A percentile compares a stretch with the other conserved stretches of the same genome.
phyloP scores from a whole-genome alignment of 139 green algal species.

The Chlamydomonas sp. region DNA sequence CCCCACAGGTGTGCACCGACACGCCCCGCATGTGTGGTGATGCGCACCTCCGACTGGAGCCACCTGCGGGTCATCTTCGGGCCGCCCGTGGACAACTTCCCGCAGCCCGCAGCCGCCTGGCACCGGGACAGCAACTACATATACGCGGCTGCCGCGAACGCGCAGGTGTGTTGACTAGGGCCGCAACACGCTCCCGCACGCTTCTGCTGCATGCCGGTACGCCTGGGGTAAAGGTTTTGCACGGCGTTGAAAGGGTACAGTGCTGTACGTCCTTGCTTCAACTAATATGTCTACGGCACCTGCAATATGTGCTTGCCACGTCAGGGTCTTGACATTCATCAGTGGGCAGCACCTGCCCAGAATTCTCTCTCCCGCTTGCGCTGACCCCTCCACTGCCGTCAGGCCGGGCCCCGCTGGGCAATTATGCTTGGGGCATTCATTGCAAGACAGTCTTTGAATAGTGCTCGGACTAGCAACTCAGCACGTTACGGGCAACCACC shows the following conservation, averaged over 20 bases:
- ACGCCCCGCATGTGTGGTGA: slow-evolving; percentile 62
- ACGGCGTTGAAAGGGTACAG: neutral
- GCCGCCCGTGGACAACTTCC: slow-evolving; percentile 45
- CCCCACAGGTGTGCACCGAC: slow-evolving; percentile 58
- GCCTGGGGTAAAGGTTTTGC: neutral
- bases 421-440: too few relatives aligned
- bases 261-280: too few relatives aligned
- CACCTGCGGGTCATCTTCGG: slow-evolving; percentile 39
- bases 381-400: too few relatives aligned
- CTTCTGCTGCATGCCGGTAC: neutral
- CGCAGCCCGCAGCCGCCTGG: slow-evolving; percentile 43
- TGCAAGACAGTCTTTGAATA: too few relatives aligned
- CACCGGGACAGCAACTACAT: slow-evolving; percentile 44
- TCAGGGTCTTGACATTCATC: too few relatives aligned
- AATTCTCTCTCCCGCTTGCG: too few relatives aligned
- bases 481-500: too few relatives aligned
- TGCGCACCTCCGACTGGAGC: slow-evolving; percentile 38
- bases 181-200: neutral
- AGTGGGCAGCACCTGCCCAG: too few relatives aligned
- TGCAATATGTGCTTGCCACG: too few relatives aligned
- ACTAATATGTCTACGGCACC: too few relatives aligned
- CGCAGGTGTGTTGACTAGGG: slow-evolving; percentile 19
- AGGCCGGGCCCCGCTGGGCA: too few relatives aligned
- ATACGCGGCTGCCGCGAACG: slow-evolving; percentile 4
- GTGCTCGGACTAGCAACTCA: too few relatives aligned